Conservation (phyloP, 2,329 filamentous ascomycete genomes). For the Aspergillus udagawae region DNA sequence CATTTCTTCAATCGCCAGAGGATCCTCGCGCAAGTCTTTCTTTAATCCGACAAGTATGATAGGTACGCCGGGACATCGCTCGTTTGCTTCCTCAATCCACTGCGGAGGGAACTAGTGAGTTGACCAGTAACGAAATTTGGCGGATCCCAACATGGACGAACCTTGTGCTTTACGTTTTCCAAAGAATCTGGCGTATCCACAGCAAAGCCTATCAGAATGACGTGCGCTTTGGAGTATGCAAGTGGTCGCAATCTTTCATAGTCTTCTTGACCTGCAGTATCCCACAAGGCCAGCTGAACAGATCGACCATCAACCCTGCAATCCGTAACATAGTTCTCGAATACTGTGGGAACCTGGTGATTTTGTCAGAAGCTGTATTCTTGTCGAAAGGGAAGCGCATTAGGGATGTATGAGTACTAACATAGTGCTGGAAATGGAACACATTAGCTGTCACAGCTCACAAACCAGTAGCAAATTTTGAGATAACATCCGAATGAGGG, state of each 20-base stretch:
- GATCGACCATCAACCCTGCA: slow-evolving; percentile 97
- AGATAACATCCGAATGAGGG: slow-evolving; percentile 4
- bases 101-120: slow-evolving; percentile 33
- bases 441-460: slow-evolving; percentile 18
- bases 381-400: background rate
- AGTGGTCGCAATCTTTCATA: slow-evolving; percentile 93
- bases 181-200: slow-evolving; percentile 93
- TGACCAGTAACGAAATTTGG: slow-evolving; percentile 15
- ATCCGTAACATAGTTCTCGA: slow-evolving; percentile 99
- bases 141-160: slow-evolving; percentile 35
- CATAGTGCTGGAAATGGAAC: slow-evolving; percentile 39
- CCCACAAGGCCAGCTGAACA: slow-evolving; percentile 97
- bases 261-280: slow-evolving; percentile 99
- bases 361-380: slow-evolving; percentile 11
- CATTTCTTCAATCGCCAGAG: slow-evolving; percentile 94
- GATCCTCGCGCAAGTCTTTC: slow-evolving; percentile 94
- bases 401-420: slow-evolving; percentile 26
- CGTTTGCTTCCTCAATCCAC: slow-evolving; percentile 96
- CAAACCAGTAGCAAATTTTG: background rate
- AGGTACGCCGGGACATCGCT: slow-evolving; percentile 84
- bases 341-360: slow-evolving; percentile 82
- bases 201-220: slow-evolving; percentile 93
- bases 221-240: slow-evolving; percentile 95
- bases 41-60: slow-evolving; percentile 96
- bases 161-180: slow-evolving; percentile 98